Percentiles rank a stretch among this genome's conserved stretches.
These are phyloP conservation scores for Puccinia hordei DNA, from an alignment of 1,284 basidiomycete species.

Conservation along the genomic window DNA sequence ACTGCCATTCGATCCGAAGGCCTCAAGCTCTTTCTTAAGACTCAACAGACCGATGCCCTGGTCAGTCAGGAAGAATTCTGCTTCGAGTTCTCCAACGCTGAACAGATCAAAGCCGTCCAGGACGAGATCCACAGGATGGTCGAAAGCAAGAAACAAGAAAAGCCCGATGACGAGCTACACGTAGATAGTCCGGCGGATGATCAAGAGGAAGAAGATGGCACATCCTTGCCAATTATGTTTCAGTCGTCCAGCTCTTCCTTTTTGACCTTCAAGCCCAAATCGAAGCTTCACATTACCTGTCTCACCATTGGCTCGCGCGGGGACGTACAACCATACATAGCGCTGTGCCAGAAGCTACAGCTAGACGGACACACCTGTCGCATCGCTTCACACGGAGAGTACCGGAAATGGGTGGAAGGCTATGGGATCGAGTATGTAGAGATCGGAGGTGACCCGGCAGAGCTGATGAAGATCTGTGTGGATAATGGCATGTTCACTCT, in stretches of 20 bases:
- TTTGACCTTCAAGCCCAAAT: constrained; percentile 85
- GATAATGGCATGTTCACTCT: constrained; percentile 79
- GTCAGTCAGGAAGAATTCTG: constrained; percentile 83
- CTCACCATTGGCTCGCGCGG: constrained; percentile 92
- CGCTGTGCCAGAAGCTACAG: constrained; percentile 86
- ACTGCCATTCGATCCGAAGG: constrained; percentile 72
- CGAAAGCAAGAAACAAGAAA: background rate
- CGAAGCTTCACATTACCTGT: constrained; percentile 82
- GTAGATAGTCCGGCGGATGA: constrained; percentile 21
- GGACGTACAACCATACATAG: constrained; percentile 84
- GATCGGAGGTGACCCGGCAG: constrained; percentile 94
- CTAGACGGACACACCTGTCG: constrained; percentile 80
- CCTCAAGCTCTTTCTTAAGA: background rate
- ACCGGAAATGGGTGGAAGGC: constrained; percentile 89
- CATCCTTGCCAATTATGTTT: constrained; percentile 76
- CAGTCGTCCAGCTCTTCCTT: constrained; percentile 88
- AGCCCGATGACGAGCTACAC: background rate
- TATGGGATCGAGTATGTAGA: constrained; percentile 84
- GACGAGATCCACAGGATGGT: constrained; percentile 17
- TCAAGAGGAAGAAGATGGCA: constrained; percentile 49
- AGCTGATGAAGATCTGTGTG: constrained; percentile 65
- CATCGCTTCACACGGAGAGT: constrained; percentile 92
- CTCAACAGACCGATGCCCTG: background rate
- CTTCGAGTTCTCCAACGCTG: constrained; percentile 81
- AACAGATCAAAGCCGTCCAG: constrained; percentile 60